phyloP scores from a whole-genome alignment of 257 asterid genomes.

The Solanum sejunctum region DNA sequence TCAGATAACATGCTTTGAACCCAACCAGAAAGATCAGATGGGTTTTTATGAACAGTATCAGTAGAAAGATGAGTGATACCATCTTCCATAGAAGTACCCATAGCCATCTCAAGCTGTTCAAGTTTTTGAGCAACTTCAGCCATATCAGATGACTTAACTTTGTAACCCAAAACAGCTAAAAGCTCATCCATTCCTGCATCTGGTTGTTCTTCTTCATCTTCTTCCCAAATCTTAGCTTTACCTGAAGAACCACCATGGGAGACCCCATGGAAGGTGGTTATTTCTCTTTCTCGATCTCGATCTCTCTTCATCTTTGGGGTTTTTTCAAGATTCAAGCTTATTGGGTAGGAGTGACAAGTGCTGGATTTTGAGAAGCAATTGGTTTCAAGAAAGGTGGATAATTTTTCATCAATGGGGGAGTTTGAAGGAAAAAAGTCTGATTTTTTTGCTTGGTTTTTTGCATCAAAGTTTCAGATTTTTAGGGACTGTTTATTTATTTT shows the following conservation, averaged over 20 bases:
- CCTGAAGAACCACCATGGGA: background rate
- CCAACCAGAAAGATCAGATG: slow-evolving; percentile 76
- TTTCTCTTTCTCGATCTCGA: slow-evolving; percentile 36
- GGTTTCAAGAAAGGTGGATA: slow-evolving; percentile 45
- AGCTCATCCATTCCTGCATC: slow-evolving; percentile 81
- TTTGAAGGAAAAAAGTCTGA: slow-evolving; percentile 6
- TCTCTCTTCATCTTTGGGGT: slow-evolving; percentile 45
- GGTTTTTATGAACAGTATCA: slow-evolving; percentile 57
- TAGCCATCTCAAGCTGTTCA: slow-evolving; percentile 65
- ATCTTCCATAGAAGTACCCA: slow-evolving; percentile 46
- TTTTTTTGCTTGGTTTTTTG: slow-evolving; percentile 40
- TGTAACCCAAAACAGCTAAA: slow-evolving; percentile 67
- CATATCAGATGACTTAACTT: slow-evolving; percentile 71
- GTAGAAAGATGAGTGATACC: slow-evolving; percentile 32
- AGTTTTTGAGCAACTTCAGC: slow-evolving; percentile 72
- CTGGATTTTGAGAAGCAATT: slow-evolving; percentile 4
- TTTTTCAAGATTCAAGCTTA: background rate
- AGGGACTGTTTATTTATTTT: background rate
- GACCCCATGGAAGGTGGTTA: background rate
- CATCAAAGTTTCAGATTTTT: slow-evolving; percentile 15
- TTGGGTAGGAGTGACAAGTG: background rate
- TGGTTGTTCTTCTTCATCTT: slow-evolving; percentile 23
- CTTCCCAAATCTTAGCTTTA: slow-evolving; percentile 38
- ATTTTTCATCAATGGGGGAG: slow-evolving; percentile 33
- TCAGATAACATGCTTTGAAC: slow-evolving; percentile 52